A percentile compares a stretch with the other conserved stretches of the same genome.
Evolutionary conservation across 768 basidiomycete genomes (phyloP).

Genomic region (Lentinula boryana): DNA sequence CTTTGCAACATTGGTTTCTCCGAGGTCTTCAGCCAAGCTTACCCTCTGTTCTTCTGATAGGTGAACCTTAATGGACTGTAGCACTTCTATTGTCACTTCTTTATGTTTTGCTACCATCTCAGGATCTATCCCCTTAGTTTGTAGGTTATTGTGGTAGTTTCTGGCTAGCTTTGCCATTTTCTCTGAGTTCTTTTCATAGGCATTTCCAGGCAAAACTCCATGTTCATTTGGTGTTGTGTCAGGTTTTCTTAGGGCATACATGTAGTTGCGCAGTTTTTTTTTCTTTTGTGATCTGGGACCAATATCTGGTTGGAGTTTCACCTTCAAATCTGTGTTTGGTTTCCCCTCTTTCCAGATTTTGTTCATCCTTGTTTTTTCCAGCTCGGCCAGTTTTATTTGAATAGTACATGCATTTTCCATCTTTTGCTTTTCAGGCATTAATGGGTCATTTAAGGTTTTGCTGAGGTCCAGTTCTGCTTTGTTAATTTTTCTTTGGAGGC

Average conservation of each 20-base stretch:
- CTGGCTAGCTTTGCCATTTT: background rate
- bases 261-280: constrained; percentile 12
- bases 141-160: background rate
- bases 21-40: background rate
- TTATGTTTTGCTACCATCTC: too few species aligned
- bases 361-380: background rate
- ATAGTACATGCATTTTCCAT: background rate
- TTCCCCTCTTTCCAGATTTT: constrained; percentile 3
- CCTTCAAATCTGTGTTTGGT: constrained; percentile 5
- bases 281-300: constrained; percentile 9
- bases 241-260: constrained; percentile 7
- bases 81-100: too few species aligned
- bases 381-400: background rate
- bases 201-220: background rate
- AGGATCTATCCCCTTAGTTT: background rate
- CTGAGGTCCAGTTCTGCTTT: background rate
- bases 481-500: background rate
- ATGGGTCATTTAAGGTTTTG: background rate
- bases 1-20: background rate
- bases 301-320: constrained; percentile 15
- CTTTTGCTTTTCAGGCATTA: background rate
- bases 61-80: too few species aligned
- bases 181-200: background rate
- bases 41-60: too few species aligned
- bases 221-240: background rate